Conservation (phyloP, 345 rosid species). For the Sisymbrium irio region DNA sequence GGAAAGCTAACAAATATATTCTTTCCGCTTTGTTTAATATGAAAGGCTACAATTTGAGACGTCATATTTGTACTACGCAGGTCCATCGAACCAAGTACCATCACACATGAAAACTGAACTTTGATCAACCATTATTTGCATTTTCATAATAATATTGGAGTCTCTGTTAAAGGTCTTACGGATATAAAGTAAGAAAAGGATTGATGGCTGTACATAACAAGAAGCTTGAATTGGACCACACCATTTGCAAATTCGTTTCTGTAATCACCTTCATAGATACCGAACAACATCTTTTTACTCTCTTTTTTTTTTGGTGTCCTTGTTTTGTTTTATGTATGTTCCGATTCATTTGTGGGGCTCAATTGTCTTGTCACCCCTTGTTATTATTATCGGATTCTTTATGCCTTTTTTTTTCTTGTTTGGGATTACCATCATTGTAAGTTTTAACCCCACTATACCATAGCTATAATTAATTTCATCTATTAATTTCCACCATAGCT, state of each 20-base stretch:
- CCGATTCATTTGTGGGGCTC: slow-evolving; percentile 17
- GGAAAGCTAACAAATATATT: not conserved
- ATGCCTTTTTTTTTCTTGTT: not conserved
- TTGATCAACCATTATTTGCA: slow-evolving; percentile 43
- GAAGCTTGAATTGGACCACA: slow-evolving; percentile 38
- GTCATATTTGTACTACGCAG: slow-evolving; percentile 41
- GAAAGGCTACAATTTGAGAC: not conserved
- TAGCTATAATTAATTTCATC: not conserved
- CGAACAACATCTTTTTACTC: not conserved
- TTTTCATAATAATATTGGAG: not conserved
- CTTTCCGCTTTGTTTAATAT: not conserved
- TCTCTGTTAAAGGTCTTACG: slow-evolving; percentile 9
- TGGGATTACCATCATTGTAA: not conserved
- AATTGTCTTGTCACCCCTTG: not conserved
- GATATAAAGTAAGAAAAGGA: slow-evolving; percentile 34
- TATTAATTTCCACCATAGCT: not conserved
- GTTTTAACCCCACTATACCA: not conserved
- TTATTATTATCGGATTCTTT: slow-evolving; percentile 2
- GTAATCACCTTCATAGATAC: not conserved
- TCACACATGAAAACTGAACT: slow-evolving; percentile 56
- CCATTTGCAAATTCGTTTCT: slow-evolving; percentile 10
- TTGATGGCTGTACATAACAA: slow-evolving; percentile 55
- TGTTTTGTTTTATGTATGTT: slow-evolving; percentile 2
- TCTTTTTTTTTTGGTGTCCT: not conserved
- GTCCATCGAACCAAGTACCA: slow-evolving; percentile 42